phyloP scores from a whole-genome alignment of 2,329 filamentous ascomycete species.

The Plenodomus tracheiphilus region DNA sequence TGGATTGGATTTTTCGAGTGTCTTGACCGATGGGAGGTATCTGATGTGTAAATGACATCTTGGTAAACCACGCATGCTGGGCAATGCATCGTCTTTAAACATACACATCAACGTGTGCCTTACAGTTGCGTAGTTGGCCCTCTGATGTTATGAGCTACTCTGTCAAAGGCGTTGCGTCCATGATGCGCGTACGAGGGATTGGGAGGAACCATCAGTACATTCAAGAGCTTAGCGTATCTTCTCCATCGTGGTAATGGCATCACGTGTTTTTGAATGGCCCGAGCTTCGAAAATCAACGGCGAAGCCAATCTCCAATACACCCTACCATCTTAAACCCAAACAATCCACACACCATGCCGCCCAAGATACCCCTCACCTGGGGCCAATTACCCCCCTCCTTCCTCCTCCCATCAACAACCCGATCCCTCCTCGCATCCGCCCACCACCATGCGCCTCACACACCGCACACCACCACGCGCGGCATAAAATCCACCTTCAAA shows the following conservation, averaged over 20 bases:
- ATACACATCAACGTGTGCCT: no score
- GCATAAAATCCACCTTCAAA: slow-evolving; percentile 62
- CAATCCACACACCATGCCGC: slow-evolving; percentile 35
- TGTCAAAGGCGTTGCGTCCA: no score
- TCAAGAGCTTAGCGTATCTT: background rate
- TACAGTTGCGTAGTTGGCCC: no score
- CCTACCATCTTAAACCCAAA: slow-evolving; percentile 1
- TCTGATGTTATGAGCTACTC: no score
- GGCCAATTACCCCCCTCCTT: slow-evolving; percentile 32
- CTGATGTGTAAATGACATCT: slow-evolving; percentile 11
- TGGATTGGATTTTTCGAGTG: slow-evolving; percentile 2
- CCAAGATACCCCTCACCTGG: slow-evolving; percentile 40
- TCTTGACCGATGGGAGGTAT: slow-evolving; percentile 10
- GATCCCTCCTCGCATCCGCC: slow-evolving; percentile 26
- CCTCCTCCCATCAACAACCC: slow-evolving; percentile 33
- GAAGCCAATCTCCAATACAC: slow-evolving; percentile 3
- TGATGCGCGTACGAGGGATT: no score
- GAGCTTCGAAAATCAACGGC: slow-evolving; percentile 5
- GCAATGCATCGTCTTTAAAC: slow-evolving; percentile 2
- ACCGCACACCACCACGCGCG: slow-evolving; percentile 32
- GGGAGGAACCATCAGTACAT: no score
- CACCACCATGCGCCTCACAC: slow-evolving; percentile 12
- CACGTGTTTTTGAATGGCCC: slow-evolving; percentile 10
- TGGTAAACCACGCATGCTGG: slow-evolving; percentile 10
- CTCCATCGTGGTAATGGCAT: background rate